Evolutionary conservation across 306 rosid genomes (phyloP).

Genomic region (Prunus mume): DNA sequence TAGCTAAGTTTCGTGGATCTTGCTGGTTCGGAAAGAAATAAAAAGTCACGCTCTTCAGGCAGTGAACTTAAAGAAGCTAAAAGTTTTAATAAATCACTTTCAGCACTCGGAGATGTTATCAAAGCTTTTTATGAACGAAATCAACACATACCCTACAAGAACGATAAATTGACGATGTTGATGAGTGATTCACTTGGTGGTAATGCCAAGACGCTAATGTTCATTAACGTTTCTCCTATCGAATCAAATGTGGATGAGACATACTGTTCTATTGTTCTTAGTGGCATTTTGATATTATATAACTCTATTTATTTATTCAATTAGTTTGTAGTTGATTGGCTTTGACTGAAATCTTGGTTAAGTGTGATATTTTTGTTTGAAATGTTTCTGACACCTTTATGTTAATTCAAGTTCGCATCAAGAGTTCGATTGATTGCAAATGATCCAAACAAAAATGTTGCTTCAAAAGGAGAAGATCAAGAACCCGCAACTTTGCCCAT

Average conservation of each 20-base stretch:
- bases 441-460: constrained; percentile 83
- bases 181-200: constrained; percentile 98
- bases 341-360: background rate
- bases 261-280: constrained; percentile 42
- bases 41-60: constrained; percentile 88
- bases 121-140: constrained; percentile 77
- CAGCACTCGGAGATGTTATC: constrained; percentile 90
- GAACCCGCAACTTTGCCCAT: no score
- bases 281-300: no score
- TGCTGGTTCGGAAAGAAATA: constrained; percentile 91
- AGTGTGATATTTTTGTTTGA: background rate
- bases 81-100: constrained; percentile 91
- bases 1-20: constrained; percentile 95
- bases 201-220: constrained; percentile 92
- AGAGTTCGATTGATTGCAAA: constrained; percentile 53
- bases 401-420: constrained; percentile 69
- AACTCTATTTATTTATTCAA: background rate
- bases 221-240: constrained; percentile 81
- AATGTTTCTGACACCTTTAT: background rate
- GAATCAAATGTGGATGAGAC: constrained; percentile 90
- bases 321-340: background rate
- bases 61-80: constrained; percentile 91
- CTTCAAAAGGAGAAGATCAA: constrained; percentile 48
- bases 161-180: constrained; percentile 88
- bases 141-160: constrained; percentile 91